Evolutionary conservation across 2,329 filamentous ascomycete species (phyloP).

Genomic region (Hypomyces perniciosus): DNA sequence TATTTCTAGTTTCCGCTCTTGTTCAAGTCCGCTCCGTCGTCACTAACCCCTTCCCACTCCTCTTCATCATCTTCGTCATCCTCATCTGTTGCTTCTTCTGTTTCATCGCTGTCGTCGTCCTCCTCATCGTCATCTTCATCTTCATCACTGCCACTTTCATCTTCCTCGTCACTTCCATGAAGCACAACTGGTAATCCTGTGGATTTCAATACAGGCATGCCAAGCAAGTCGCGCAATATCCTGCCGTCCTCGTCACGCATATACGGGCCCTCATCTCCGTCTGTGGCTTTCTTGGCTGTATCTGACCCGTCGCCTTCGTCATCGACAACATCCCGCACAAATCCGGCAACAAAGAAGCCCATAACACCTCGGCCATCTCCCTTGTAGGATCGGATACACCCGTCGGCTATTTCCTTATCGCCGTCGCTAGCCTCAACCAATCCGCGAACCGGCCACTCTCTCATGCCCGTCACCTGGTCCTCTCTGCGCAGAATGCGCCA

Average conservation of each 20-base stretch:
- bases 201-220: constrained; percentile 32
- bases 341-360: constrained; percentile 92
- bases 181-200: constrained; percentile 28
- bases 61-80: constrained; percentile 18
- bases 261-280: constrained; percentile 48
- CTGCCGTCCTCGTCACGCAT: constrained; percentile 28
- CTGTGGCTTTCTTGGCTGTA: not conserved
- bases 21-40: not conserved
- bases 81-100: constrained; percentile 14
- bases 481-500: constrained; percentile 72
- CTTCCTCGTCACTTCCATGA: constrained; percentile 17
- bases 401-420: constrained; percentile 55
- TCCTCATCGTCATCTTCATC: constrained; percentile 16
- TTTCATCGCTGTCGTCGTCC: constrained; percentile 13
- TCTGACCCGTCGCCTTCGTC: not conserved
- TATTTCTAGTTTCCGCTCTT: too few species aligned
- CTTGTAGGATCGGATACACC: constrained; percentile 76
- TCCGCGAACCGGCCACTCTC: constrained; percentile 65
- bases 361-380: constrained; percentile 79
- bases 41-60: constrained; percentile 12
- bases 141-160: constrained; percentile 22
- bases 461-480: constrained; percentile 71
- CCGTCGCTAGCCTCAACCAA: constrained; percentile 43
- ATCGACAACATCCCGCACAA: constrained; percentile 43
- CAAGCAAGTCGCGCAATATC: constrained; percentile 18